Conservation (phyloP, 768 basidiomycete genomes). For the Suillus subluteus region DNA sequence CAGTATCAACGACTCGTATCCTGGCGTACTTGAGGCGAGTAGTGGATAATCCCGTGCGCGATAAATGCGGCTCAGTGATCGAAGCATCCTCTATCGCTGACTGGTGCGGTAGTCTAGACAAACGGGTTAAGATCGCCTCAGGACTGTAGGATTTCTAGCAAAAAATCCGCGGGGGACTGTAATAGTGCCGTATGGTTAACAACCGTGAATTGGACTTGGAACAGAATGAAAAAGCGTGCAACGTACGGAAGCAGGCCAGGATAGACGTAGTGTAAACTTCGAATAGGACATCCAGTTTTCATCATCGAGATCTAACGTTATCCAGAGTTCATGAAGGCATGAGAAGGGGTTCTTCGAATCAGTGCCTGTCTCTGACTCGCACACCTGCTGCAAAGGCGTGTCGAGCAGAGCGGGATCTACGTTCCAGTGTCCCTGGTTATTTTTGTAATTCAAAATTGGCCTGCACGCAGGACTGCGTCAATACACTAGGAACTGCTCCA, state of each 20-base stretch:
- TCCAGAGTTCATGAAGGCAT: slow-evolving; percentile 52
- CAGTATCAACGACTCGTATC: slow-evolving; percentile 55
- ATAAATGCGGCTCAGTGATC: slow-evolving; percentile 7
- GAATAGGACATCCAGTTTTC: slow-evolving; percentile 42
- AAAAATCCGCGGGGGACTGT: slow-evolving; percentile 51
- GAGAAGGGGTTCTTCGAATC: slow-evolving; percentile 16
- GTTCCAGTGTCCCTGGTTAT: slow-evolving; percentile 40
- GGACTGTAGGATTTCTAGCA: slow-evolving; percentile 44
- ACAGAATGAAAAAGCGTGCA: slow-evolving; percentile 11
- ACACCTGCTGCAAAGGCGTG: slow-evolving; percentile 41
- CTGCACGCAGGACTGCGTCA: slow-evolving; percentile 29
- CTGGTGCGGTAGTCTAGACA: slow-evolving; percentile 15
- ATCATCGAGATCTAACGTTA: slow-evolving; percentile 48
- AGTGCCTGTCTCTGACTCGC: slow-evolving; percentile 28
- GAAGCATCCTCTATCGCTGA: slow-evolving; percentile 8
- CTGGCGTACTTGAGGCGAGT: slow-evolving; percentile 59
- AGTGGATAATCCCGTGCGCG: slow-evolving; percentile 10
- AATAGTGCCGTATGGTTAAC: neutral
- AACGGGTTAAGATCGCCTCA: slow-evolving; percentile 27
- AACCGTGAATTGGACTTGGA: neutral
- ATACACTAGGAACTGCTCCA: slow-evolving; percentile 6
- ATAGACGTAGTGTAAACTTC: slow-evolving; percentile 55
- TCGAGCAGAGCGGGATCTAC: slow-evolving; percentile 46
- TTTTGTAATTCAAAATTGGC: slow-evolving; percentile 40
- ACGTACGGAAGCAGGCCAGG: slow-evolving; percentile 61